Evolutionary conservation across 2,329 filamentous ascomycete genomes (phyloP), one percentile per base, ranked within the genome.

Genomic region (Hirsutella minnesotensis): DNA sequence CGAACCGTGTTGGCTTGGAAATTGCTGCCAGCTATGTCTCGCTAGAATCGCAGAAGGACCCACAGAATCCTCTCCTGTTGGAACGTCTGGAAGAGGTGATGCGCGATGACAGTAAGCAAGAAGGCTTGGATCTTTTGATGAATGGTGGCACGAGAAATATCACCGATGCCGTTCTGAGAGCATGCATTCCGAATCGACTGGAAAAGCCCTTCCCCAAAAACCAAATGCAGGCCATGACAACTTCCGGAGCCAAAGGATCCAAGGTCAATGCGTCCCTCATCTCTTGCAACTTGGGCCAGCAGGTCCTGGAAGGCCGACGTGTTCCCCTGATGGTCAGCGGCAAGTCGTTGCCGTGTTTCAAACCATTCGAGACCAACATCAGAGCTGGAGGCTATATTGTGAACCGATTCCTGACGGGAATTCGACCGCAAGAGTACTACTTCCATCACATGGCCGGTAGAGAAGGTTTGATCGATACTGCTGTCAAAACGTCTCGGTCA

Each of bases 391-490:
- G 92, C 16, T 98, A 94, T 64, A 86, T 98, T 50, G 84, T 86
- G 40, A 87, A 94, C 57, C 87, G 92, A 60, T 98, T 98, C 76
- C 83, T 98, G 72, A 98, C 94, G 20, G 92, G 92, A 46, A 92
- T 98, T 47, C 81, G 90, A 43, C 92, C 92, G 4, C 92, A 98
- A 57, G 94, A 98, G 61, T 98, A 95, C 63, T 98, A 90, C 62
- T 98, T 98, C 71, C 92, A 98, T 75, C 88, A 94, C 63, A 98
- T 98, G 94, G 92, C 90, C 57, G 94, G 94, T 54, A 80, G 92
- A 67, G 94, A 98, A 73, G 92, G 92, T 71, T 70, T 98, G 51
- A 98, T 98, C 58, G 92, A 98, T 74, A 98, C 92, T 18, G 92
- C 92, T 49, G 92, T 98, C 62, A 98, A 98, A 68, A 98, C 92